phyloP scores from a whole-genome alignment of 1,139 yeast genomes.

The Hansenula sp. region DNA sequence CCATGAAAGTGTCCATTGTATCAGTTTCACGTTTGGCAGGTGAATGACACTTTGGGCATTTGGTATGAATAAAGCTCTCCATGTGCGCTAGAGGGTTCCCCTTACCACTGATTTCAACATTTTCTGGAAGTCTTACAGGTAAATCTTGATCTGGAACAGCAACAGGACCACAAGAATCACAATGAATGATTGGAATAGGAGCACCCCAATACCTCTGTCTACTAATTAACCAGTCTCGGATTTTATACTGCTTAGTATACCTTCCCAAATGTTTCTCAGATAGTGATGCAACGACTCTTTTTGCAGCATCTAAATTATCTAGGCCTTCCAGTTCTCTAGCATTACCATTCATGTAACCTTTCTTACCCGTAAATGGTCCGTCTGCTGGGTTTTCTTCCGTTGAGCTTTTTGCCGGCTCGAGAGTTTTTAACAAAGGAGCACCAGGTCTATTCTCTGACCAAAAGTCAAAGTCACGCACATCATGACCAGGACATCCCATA shows the following conservation, averaged over 20 bases:
- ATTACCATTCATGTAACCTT: slow-evolving; percentile 50
- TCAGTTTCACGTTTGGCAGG: slow-evolving; percentile 88
- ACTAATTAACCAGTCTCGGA: slow-evolving; percentile 92
- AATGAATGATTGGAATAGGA: slow-evolving; percentile 91
- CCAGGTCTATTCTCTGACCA: slow-evolving; percentile 64
- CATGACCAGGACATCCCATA: slow-evolving; percentile 98
- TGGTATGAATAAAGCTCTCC: slow-evolving; percentile 65
- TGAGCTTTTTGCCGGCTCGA: slow-evolving; percentile 32
- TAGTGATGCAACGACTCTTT: slow-evolving; percentile 41
- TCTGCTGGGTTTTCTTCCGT: slow-evolving; percentile 7
- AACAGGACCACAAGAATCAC: slow-evolving; percentile 79
- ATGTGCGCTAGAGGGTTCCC: slow-evolving; percentile 73
- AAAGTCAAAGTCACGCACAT: slow-evolving; percentile 73
- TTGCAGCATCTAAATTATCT: slow-evolving; percentile 46
- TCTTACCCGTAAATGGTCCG: slow-evolving; percentile 45
- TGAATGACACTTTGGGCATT: slow-evolving; percentile 78
- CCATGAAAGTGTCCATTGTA: slow-evolving; percentile 98
- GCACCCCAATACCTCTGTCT: slow-evolving; percentile 99
- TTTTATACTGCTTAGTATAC: slow-evolving; percentile 49
- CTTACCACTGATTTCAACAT: slow-evolving; percentile 44
- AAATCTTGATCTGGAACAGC: slow-evolving; percentile 84
- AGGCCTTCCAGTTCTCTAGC: slow-evolving; percentile 53
- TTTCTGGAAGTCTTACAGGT: slow-evolving; percentile 75
- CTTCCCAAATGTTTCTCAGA: slow-evolving; percentile 39
- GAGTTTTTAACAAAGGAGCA: slow-evolving; percentile 37